Percentiles rank a stretch among this genome's conserved stretches.
phyloP scores from a whole-genome alignment of 345 rosid genomes.

The Cardamine resedifolia region DNA sequence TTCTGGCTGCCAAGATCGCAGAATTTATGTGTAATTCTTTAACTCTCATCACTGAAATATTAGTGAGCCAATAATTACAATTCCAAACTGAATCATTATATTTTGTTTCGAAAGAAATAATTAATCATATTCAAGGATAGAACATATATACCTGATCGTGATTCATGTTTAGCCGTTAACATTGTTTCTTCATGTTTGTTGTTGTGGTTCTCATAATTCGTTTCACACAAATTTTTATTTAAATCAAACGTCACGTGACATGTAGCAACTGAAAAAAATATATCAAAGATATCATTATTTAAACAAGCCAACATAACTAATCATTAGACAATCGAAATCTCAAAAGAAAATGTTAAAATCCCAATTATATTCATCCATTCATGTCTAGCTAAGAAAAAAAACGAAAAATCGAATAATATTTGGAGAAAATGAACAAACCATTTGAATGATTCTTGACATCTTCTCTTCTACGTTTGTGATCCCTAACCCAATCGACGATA shows the following conservation, averaged over 20 bases:
- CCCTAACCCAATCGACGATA: slow-evolving; percentile 65
- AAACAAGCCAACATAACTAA: not conserved
- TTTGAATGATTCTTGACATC: slow-evolving; percentile 54
- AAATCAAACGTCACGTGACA: slow-evolving; percentile 56
- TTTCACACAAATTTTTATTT: slow-evolving; percentile 52
- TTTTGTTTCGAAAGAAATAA: not conserved
- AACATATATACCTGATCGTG: slow-evolving; percentile 34
- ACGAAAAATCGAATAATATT: not conserved
- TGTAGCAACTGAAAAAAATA: slow-evolving; percentile 29
- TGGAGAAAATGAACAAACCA: not conserved
- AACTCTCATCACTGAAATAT: slow-evolving; percentile 47
- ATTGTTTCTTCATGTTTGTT: slow-evolving; percentile 60
- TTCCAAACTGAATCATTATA: not conserved
- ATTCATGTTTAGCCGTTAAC: slow-evolving; percentile 55
- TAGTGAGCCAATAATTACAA: slow-evolving; percentile 37
- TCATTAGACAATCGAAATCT: not conserved
- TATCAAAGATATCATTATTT: not conserved
- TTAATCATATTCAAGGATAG: not conserved
- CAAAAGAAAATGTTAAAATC: not conserved
- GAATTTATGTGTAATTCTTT: slow-evolving; percentile 70
- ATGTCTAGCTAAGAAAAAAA: not conserved
- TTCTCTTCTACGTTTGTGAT: slow-evolving; percentile 72
- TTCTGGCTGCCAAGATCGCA: slow-evolving; percentile 72
- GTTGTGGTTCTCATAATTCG: slow-evolving; percentile 53
- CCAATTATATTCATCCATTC: not conserved